Conservation (phyloP, 2,329 filamentous ascomycete genomes). For the Magnaporthiopsis incrustans region DNA sequence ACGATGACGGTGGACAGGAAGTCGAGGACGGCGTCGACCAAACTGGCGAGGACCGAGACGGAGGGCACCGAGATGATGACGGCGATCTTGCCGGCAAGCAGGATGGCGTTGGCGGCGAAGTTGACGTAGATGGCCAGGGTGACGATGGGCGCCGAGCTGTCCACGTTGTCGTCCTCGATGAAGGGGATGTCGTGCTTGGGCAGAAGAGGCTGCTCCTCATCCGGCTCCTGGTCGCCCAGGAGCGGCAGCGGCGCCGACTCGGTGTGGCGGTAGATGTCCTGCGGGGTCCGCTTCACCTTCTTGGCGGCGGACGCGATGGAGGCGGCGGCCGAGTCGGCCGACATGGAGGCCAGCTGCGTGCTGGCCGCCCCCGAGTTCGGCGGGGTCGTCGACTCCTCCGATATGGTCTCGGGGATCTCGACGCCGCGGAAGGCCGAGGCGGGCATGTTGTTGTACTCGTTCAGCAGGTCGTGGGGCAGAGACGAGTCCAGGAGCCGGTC, state of each 20-base stretch:
- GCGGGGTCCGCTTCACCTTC: slow-evolving; percentile 70
- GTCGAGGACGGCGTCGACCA: slow-evolving; percentile 74
- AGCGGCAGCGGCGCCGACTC: slow-evolving; percentile 56
- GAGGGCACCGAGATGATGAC: slow-evolving; percentile 73
- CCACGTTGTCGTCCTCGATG: slow-evolving; percentile 63
- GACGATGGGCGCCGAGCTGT: slow-evolving; percentile 68
- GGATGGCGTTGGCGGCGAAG: slow-evolving; percentile 65
- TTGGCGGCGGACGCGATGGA: slow-evolving; percentile 20
- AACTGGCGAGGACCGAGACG: slow-evolving; percentile 69
- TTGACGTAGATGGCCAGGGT: slow-evolving; percentile 86
- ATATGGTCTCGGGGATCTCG: slow-evolving; percentile 65
- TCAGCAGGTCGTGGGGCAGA: slow-evolving; percentile 83
- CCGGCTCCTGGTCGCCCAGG: slow-evolving; percentile 33
- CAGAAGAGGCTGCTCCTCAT: slow-evolving; percentile 8
- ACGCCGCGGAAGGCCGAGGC: slow-evolving; percentile 44
- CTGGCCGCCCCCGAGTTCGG: slow-evolving; percentile 13
- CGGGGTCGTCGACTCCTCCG: slow-evolving; percentile 48
- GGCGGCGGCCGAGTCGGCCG: slow-evolving; percentile 13
- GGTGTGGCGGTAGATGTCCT: slow-evolving; percentile 73
- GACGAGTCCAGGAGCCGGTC: slow-evolving; percentile 85
- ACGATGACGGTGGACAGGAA: slow-evolving; percentile 77
- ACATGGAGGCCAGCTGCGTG: not conserved
- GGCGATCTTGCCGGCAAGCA: slow-evolving; percentile 68
- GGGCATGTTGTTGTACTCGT: slow-evolving; percentile 70
- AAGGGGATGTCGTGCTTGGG: slow-evolving; percentile 56